Base-by-base conservation (phyloP, 2,329 filamentous ascomycete species). In the Monilinia polystroma region DNA sequence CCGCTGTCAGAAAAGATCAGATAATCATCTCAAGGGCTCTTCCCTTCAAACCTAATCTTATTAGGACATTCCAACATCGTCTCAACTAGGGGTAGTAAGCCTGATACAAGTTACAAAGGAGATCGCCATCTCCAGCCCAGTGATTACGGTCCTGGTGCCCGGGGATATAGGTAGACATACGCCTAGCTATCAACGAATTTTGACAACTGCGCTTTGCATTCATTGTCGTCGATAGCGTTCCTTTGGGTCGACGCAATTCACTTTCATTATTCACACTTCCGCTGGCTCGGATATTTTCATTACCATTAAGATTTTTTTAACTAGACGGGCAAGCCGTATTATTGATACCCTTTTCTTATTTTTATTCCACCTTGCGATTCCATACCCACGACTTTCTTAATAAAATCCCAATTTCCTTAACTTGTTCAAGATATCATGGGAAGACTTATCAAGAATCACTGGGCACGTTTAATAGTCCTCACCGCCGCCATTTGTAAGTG, bases 381-480 rank as follows among this genome's bases (percentile, higher is more conserved):
- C 63, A 70, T 51, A 35, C 68, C 35, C 64, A 20, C 45, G 20
- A 32, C 38, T 63, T 51, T 45, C 18, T 47, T 16, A 3, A 16
- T 16, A 14, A 18, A 16, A 43, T 16, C 12, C 12, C 41, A 14
- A 18, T 14, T 32, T 35, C 0, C 12, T 20, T 59, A n/a, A 55
- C 38, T 16, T 26, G 8, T 29, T 43, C 7, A 38, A 26, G 54
- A 51, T 51, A 65, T 52, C 38, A 99, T 99, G 95, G 95, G 95
- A 79, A 95, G 90, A 81, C 88, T 99, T 77, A 98, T 99, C 83
- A 99, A 99, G 85, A 98, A 98, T 83, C 95, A 99, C 83, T 97
- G 92, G 92, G 95, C 93, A 73, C 90, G 95, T 69, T 88, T 99
- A 75, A 95, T 99, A 76, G 85, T 96, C 79, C 83, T 99, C 77